Base-by-base conservation (phyloP, 2,329 filamentous ascomycete genomes). In the Westerdykella aurantiaca region DNA sequence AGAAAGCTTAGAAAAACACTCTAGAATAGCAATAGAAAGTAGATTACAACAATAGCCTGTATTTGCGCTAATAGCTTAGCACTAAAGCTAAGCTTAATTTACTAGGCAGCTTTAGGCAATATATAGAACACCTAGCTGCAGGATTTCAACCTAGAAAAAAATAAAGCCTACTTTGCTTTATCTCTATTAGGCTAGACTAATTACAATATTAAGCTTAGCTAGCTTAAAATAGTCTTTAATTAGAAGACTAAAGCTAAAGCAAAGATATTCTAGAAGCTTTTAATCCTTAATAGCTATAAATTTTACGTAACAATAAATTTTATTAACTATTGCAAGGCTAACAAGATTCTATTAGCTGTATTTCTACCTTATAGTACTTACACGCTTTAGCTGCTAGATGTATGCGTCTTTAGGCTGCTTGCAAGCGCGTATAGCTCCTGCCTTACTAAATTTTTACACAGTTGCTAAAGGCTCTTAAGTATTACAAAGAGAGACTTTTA, bases 101-200 rank as follows among this genome's bases (percentile, higher is more conserved):
- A 48, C 46, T 6, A 47, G 39, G 22, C 44, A 37, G 17, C 35
- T 11, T 18, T 22, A n/a, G 37, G 18, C 2, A 31, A 3, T 18
- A 22, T 52, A 16, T 31, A 52, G 39, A 37, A 10, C 17, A 38
- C 13, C 25, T 51, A 16, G 45, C n/a, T 48, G 16, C 11, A 51
- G 34, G 47, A n/a, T 21, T 41, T 44, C 37, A 23, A 42, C 17
- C 42, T 34, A 18, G 23, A 39, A 3, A 21, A 39, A n/a, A 18
- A 46, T 17, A 13, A 14, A 31, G 34, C 33, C 9, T 39, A 42
- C 22, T 18, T 45, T 31, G 29, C 39, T 22, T 37, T 34, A 39
- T 43, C 46, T 9, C 42, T 44, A 31, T 17, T 42, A 14, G 14
- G 34, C 33, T 1, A 63, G 65, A 33, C 39, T 12, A 49, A 46